Percentiles rank a stretch among this genome's conserved stretches.
Evolutionary conservation across 2,329 filamentous ascomycete genomes (phyloP).

Genomic region (Paecilomyces sp.): DNA sequence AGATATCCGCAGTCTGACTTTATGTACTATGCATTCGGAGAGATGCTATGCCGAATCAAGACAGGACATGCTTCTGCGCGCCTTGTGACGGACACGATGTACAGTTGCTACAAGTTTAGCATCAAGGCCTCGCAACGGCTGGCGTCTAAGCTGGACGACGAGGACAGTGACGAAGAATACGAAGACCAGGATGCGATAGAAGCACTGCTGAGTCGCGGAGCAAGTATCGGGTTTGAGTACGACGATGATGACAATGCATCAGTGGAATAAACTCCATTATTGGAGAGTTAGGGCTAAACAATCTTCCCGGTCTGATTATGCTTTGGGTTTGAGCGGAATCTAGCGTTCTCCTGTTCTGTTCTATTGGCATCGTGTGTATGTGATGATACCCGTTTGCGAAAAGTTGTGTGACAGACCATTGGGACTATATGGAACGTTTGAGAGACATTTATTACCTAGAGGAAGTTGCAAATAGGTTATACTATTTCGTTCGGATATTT

Average conservation of each 20-base stretch:
- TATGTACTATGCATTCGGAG: conserved; percentile 25
- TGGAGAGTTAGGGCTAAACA: not conserved
- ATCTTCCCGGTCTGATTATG: not conserved
- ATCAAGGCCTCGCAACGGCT: conserved; percentile 22
- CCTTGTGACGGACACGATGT: conserved; percentile 17
- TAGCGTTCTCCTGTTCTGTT: not conserved
- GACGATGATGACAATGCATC: conserved; percentile 16
- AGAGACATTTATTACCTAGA: not conserved
- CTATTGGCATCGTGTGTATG: not conserved
- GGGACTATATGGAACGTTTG: not conserved
- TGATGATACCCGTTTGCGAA: not conserved
- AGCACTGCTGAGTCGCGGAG: conserved; percentile 10
- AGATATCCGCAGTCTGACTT: conserved; percentile 14
- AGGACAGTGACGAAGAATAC: conserved; percentile 16
- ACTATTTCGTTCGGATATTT: not conserved
- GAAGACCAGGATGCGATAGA: conserved; percentile 24
- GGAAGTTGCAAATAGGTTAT: not conserved
- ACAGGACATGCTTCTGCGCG: conserved; percentile 16
- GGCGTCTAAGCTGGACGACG: conserved; percentile 12
- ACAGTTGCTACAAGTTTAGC: conserved; percentile 25
- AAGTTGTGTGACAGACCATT: not conserved
- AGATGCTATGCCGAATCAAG: conserved; percentile 26
- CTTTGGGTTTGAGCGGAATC: not conserved
- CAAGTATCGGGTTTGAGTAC: conserved; percentile 9
- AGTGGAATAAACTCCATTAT: conserved; percentile 13